Percentiles rank a stretch among this genome's conserved stretches.
Conservation (phyloP, 1,284 basidiomycete genomes). For the Ustilago cynodontis region DNA sequence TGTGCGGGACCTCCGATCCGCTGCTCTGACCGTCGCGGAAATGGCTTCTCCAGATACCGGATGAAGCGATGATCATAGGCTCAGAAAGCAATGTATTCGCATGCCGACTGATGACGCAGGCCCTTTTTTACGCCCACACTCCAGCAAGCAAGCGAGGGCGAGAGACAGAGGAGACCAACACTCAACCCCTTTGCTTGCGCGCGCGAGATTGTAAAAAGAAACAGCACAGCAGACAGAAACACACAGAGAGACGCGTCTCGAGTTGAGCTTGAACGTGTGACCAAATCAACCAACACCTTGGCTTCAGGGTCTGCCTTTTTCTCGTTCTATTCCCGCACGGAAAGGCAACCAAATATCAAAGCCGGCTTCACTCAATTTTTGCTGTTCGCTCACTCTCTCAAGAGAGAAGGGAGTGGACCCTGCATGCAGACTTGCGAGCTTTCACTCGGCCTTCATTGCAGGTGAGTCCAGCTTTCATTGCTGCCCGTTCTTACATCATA, state of each 20-base stretch:
- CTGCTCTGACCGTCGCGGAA: neutral
- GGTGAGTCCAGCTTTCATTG: neutral
- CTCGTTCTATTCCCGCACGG: conserved; percentile 21
- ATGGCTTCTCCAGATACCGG: neutral
- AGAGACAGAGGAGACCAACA: conserved; percentile 17
- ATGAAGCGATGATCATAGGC: neutral
- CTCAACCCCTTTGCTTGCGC: conserved; percentile 5
- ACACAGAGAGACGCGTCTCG: conserved; percentile 26
- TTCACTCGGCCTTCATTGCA: neutral
- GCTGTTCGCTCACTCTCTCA: neutral
- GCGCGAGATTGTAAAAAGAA: neutral
- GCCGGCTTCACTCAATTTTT: conserved; percentile 1
- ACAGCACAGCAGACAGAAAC: conserved; percentile 5
- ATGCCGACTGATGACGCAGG: neutral
- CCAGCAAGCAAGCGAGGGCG: neutral
- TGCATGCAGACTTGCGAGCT: conserved; percentile 21
- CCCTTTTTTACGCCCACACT: neutral
- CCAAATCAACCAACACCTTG: neutral
- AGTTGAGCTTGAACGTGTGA: conserved; percentile 12
- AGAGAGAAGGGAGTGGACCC: conserved; percentile 12
- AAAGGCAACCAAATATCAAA: conserved; percentile 5
- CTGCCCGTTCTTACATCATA: conserved; percentile 10
- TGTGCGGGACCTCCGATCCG: neutral
- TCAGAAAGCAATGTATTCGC: neutral
- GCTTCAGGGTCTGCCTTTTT: neutral